Evolutionary conservation across 2,329 filamentous ascomycete genomes (phyloP), one percentile per base, ranked within the genome.

Genomic region (Knoxdaviesia capensis): DNA sequence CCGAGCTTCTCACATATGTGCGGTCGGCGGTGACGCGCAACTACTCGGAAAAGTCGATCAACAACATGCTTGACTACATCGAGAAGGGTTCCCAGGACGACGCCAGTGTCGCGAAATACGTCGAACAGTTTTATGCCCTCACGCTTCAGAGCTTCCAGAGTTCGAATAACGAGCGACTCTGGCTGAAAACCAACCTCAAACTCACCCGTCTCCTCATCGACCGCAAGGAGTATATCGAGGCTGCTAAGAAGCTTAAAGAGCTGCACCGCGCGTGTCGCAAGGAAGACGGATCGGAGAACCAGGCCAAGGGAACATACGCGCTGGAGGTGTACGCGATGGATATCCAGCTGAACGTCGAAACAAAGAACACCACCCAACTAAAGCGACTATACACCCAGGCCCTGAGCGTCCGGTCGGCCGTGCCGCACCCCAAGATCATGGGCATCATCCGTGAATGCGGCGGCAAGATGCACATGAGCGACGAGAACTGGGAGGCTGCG

Each of bases 381-480:
- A 96, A 96, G 68, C 69, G 79, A 9, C 68, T 96, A 10, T 98
- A 96, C 59, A 81, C 94, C 57, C 80, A 82, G 46, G 90, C 90
- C 5, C 71, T 98, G 40, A 81, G 81, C 49, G 88, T 98, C 43
- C 80, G 85, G 47, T 96, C 90, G n/a, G 90, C 90, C 0, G 90
- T 98, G 8, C 88, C 90, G 35, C 90, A 98, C 61, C 90, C 90
- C 45, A 93, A 94, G 63, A 94, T 98, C 57, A 94, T 96, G 85
- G 90, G 90, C 41, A 88, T 98, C 57, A 98, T 98, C 55, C 80
- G 88, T 43, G 90, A 98, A 63, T 98, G 90, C 57, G 90, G 90
- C 53, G 90, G 90, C 52, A 98, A 98, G 68, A 98, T 98, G 90
- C 87, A 96, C 64, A 96, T 98, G 90, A 90, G 83, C 58, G 90